Percentiles rank a stretch among this genome's conserved stretches.
These are phyloP conservation scores for Starmerella sp. DNA, from an alignment of 805 yeast genomes.

Conservation along the genomic window DNA sequence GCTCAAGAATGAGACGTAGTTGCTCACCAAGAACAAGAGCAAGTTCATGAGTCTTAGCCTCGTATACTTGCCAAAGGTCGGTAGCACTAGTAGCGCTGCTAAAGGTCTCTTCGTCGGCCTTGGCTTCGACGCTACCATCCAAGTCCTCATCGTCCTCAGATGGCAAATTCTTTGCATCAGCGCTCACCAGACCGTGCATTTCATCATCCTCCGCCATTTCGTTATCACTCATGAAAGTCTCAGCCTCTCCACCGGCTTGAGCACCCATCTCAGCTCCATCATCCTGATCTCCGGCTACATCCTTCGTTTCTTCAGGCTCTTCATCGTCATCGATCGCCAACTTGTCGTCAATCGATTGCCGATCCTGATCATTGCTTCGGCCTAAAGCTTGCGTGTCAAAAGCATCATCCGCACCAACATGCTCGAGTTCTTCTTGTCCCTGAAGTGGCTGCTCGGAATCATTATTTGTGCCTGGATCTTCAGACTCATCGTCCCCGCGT, in stretches of 20 bases:
- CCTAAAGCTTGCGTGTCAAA: slow-evolving; percentile 87
- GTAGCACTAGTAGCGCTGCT: slow-evolving; percentile 23
- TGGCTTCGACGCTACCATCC: background rate
- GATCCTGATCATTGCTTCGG: slow-evolving; percentile 69
- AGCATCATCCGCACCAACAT: slow-evolving; percentile 49
- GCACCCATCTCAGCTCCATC: slow-evolving; percentile 25
- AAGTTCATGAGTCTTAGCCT: slow-evolving; percentile 72
- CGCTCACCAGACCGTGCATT: slow-evolving; percentile 22
- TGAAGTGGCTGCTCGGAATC: slow-evolving; percentile 29
- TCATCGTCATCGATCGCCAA: slow-evolving; percentile 32
- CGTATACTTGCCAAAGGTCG: slow-evolving; percentile 72
- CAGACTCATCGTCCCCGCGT: slow-evolving; percentile 30
- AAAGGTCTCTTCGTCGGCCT: background rate
- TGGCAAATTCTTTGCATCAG: slow-evolving; percentile 12
- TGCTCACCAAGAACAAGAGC: slow-evolving; percentile 87
- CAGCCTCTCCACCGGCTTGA: slow-evolving; percentile 26
- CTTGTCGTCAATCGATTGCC: slow-evolving; percentile 54
- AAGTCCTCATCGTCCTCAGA: slow-evolving; percentile 11
- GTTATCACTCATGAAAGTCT: slow-evolving; percentile 17
- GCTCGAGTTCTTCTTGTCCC: slow-evolving; percentile 42
- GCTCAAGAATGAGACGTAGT: slow-evolving; percentile 81
- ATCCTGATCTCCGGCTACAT: slow-evolving; percentile 20
- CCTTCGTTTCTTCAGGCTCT: slow-evolving; percentile 20
- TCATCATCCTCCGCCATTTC: slow-evolving; percentile 19
- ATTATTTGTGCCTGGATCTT: slow-evolving; percentile 31